phyloP scores from a whole-genome alignment of 2,329 filamentous ascomycete genomes.

The Fusarium bulbicola region DNA sequence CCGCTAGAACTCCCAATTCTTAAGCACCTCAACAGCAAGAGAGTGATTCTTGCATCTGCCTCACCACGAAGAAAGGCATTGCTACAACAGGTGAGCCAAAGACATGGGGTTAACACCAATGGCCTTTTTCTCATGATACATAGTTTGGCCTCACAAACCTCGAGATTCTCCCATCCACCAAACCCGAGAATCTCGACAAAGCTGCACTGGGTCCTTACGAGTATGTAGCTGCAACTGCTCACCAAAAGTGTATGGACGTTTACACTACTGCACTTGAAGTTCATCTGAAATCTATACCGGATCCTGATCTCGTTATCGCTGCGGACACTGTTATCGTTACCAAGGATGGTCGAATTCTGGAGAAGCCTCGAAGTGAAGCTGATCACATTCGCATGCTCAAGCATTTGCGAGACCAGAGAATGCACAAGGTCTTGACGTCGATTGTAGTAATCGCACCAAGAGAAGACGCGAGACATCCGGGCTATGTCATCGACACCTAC shows the following conservation, averaged over 20 bases:
- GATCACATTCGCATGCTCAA: constrained; percentile 88
- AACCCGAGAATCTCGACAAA: constrained; percentile 88
- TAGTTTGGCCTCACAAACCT: constrained; percentile 83
- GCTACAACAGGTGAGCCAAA: constrained; percentile 68
- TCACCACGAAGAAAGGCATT: constrained; percentile 87
- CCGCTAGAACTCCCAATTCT: constrained; percentile 85
- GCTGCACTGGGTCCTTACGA: constrained; percentile 77
- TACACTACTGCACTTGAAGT: constrained; percentile 58
- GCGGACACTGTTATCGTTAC: constrained; percentile 92
- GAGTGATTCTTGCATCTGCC: constrained; percentile 89
- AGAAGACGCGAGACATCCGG: constrained; percentile 81
- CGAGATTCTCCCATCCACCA: constrained; percentile 84
- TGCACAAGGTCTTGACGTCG: constrained; percentile 87
- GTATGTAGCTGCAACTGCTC: constrained; percentile 89
- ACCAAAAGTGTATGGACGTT: constrained; percentile 82
- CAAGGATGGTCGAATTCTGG: constrained; percentile 78
- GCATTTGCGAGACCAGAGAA: constrained; percentile 76
- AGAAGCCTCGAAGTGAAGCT: constrained; percentile 85
- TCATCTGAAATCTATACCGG: constrained; percentile 59
- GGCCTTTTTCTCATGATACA: constrained; percentile 14
- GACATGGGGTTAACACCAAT: no score
- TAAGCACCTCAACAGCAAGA: constrained; percentile 76
- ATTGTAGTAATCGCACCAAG: constrained; percentile 86
- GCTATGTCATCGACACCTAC: constrained; percentile 82
- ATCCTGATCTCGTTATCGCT: constrained; percentile 86